Evolutionary conservation across 2,329 filamentous ascomycete species (phyloP).

Genomic region (Xylariaceae sp.): DNA sequence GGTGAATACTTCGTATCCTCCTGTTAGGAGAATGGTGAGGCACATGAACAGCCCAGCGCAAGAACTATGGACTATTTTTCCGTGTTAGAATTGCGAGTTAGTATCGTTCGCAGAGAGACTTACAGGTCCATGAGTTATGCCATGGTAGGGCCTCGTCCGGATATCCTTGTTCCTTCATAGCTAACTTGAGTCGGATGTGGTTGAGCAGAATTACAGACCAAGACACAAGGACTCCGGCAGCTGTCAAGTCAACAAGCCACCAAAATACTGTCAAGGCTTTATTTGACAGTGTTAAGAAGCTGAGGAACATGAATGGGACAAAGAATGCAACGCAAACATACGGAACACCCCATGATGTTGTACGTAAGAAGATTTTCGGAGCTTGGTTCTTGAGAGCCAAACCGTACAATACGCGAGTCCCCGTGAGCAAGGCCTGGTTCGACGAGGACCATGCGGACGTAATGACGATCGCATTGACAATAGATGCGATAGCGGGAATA

Average conservation of each 20-base stretch:
- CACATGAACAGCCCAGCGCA: conserved; percentile 55
- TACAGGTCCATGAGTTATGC: conserved; percentile 58
- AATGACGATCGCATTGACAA: conserved; percentile 73
- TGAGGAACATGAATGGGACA: conserved; percentile 49
- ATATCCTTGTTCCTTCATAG: conserved; percentile 52
- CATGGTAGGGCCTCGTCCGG: conserved; percentile 49
- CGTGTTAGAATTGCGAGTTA: conserved; percentile 1
- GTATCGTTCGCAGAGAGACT: conserved; percentile 24
- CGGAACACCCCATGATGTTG: conserved; percentile 48
- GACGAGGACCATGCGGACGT: conserved; percentile 65
- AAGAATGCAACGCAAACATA: conserved; percentile 54
- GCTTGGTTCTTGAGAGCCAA: conserved; percentile 56
- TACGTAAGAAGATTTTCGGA: conserved; percentile 50
- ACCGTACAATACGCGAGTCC: conserved; percentile 55
- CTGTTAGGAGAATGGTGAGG: conserved; percentile 62
- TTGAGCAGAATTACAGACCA: conserved; percentile 58
- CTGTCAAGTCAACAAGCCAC: conserved; percentile 58
- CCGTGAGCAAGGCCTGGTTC: conserved; percentile 59
- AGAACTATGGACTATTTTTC: conserved; percentile 50
- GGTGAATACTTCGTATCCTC: conserved; percentile 61
- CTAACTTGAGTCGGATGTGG: conserved; percentile 51
- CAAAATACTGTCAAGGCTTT: conserved; percentile 59
- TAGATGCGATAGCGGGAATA: conserved; percentile 60
- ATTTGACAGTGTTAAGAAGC: conserved; percentile 53
- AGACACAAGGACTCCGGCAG: conserved; percentile 57